phyloP scores from a whole-genome alignment of 805 yeast species.

The Metschnikowia santaceciliae region DNA sequence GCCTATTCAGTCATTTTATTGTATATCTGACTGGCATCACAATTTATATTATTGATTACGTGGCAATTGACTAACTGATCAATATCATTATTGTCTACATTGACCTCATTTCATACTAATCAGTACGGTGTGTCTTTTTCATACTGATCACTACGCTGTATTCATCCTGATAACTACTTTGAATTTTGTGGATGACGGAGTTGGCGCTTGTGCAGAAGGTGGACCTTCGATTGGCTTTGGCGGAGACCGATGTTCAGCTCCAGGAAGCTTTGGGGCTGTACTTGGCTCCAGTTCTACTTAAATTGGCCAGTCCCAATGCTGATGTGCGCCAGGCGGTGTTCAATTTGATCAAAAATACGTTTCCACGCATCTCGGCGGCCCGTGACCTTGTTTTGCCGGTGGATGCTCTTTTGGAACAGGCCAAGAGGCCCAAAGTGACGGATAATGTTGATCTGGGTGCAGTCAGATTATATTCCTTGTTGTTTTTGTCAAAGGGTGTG shows the following conservation, averaged over 20 bases:
- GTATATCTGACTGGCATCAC: no score
- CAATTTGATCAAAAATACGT: slow-evolving; percentile 60
- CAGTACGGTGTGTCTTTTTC: no score
- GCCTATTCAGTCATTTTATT: no score
- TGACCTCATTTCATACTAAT: no score
- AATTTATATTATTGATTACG: no score
- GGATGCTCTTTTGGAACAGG: slow-evolving; percentile 58
- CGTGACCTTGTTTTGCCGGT: slow-evolving; percentile 59
- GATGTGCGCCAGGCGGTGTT: slow-evolving; percentile 66
- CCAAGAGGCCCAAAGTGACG: slow-evolving; percentile 50
- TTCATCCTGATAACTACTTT: no score
- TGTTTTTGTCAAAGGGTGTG: slow-evolving; percentile 66
- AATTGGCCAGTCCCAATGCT: slow-evolving; percentile 66
- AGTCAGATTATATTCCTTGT: slow-evolving; percentile 58
- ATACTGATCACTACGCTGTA: no score
- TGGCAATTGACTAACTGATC: no score
- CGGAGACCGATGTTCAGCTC: slow-evolving; percentile 62
- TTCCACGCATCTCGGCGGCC: slow-evolving; percentile 61
- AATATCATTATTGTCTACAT: no score
- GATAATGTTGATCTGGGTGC: slow-evolving; percentile 40
- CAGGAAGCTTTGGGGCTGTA: slow-evolving; percentile 57
- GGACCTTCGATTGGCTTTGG: slow-evolving; percentile 75
- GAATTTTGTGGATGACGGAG: neutral
- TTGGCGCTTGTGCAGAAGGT: slow-evolving; percentile 58
- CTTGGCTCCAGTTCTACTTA: slow-evolving; percentile 73